These are phyloP conservation scores for Ascochyta clinopodiicola DNA, from an alignment of 2,329 filamentous ascomycete genomes.

Conservation along the genomic window DNA sequence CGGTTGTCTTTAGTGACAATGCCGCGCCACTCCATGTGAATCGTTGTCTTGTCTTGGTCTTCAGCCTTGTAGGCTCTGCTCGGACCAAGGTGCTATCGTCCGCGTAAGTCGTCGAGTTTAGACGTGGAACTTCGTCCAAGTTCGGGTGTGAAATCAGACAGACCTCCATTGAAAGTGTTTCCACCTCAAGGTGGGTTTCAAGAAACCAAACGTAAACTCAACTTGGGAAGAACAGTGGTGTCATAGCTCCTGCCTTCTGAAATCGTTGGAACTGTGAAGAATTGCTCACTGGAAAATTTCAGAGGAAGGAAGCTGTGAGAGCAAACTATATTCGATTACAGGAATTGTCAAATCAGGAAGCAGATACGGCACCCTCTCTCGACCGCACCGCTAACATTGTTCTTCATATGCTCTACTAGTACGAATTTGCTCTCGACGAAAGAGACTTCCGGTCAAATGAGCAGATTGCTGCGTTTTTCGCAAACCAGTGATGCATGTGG, in stretches of 20 bases:
- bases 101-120: not conserved
- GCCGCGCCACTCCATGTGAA: too few species aligned
- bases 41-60: too few species aligned
- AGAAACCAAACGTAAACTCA: not conserved
- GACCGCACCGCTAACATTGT: not conserved
- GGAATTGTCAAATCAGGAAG: not conserved
- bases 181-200: not conserved
- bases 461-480: too few species aligned
- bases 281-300: too few species aligned
- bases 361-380: not conserved
- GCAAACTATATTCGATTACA: not conserved
- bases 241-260: not conserved
- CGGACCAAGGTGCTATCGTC: not conserved
- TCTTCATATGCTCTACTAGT: not conserved
- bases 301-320: not conserved
- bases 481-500: too few species aligned
- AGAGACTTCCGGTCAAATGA: too few species aligned
- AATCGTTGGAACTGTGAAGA: not conserved
- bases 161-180: too few species aligned
- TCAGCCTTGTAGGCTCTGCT: too few species aligned
- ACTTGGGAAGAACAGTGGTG: not conserved
- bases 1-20: too few species aligned
- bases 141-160: not conserved
- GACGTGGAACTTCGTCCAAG: not conserved
- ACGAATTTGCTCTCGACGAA: too few species aligned